Base-by-base conservation (phyloP, 2,329 filamentous ascomycete genomes). In the Fusarium heterosporum region DNA sequence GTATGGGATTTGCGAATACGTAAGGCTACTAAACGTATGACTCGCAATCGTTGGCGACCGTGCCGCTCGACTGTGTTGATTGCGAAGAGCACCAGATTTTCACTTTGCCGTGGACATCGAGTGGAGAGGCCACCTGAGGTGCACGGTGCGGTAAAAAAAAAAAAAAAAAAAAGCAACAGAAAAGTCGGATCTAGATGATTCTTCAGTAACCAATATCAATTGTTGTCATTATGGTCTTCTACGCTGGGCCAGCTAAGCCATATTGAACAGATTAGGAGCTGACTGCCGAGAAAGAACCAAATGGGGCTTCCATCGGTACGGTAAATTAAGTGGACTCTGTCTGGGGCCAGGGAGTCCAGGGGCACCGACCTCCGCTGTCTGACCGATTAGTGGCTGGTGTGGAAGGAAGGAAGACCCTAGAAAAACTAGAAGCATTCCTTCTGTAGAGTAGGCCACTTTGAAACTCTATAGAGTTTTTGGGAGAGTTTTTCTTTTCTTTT, bases 21-120 rank as follows among this genome's bases (percentile, higher is more conserved):
- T 34, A 34, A 16, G 32, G 45, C n/a, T 38, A 41, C 19, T 60
- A 69, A 72, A 68, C 61, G 70, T 72, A 72, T 72, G 70, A 72
- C 70, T 42, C 26, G 48, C 58, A 64, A 17, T 57, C 57, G 48
- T 68, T 53, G 55, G n/a, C 55, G 55, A 46, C 45, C 54, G 64
- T 54, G 52, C 49, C 51, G 47, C 50, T 45, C 47, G 32, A 61
- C 39, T 47, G 49, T 43, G 45, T 68, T 36, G 42, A 56, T 42
- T 22, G 22, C 22, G 40, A 36, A 59, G 16, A 32, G 28, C 51
- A 50, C 58, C 58, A 38, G 29, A 55, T 38, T 22, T 22, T 22
- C 22, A 22, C 22, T 32, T 45, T n/a, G 26, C 19, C 36, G 43
- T 51, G 41, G 43, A 36, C 38, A 42, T 50, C 47, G 41, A 47